Evolutionary conservation across 2,329 filamentous ascomycete species (phyloP).

Genomic region (Periconia macrospinosa): DNA sequence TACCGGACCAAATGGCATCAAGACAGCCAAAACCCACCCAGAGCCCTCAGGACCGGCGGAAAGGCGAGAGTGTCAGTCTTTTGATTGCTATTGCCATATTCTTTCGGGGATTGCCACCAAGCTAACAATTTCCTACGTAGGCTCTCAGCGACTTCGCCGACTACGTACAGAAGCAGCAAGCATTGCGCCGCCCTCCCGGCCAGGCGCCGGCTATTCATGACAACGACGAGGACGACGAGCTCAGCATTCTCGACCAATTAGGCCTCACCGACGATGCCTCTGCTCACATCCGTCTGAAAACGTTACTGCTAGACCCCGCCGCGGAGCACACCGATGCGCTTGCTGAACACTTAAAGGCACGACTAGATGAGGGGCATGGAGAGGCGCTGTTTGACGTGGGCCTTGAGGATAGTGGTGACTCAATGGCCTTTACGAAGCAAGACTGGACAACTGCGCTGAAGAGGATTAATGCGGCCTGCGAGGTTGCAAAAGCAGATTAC

Average conservation of each 20-base stretch:
- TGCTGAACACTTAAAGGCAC: conserved; percentile 64
- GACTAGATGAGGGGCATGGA: conserved; percentile 80
- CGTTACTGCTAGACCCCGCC: conserved; percentile 65
- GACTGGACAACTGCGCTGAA: conserved; percentile 76
- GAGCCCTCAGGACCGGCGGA: conserved; percentile 76
- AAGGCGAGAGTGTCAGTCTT: conserved; percentile 75
- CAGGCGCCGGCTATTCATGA: conserved; percentile 29
- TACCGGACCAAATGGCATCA: conserved; percentile 31
- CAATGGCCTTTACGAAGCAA: conserved; percentile 72
- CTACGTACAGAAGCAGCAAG: conserved; percentile 94
- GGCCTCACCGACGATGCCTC: conserved; percentile 71
- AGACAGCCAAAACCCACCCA: conserved; percentile 48
- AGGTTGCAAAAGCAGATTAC: conserved; percentile 70
- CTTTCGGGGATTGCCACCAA: neutral
- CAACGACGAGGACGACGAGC: conserved; percentile 76
- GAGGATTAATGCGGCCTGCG: conserved; percentile 67
- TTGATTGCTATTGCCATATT: neutral
- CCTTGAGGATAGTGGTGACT: conserved; percentile 84
- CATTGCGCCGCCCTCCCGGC: conserved; percentile 57
- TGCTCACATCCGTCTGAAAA: conserved; percentile 66
- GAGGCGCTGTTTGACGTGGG: conserved; percentile 92
- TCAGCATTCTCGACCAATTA: conserved; percentile 84
- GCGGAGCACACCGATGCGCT: conserved; percentile 67
- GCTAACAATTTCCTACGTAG: conserved; percentile 38
- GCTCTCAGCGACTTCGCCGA: conserved; percentile 96